Percentiles rank a stretch among this genome's conserved stretches.
Evolutionary conservation across 345 rosid genomes (phyloP).

Genomic region (Psidium friedrichsthalianum): DNA sequence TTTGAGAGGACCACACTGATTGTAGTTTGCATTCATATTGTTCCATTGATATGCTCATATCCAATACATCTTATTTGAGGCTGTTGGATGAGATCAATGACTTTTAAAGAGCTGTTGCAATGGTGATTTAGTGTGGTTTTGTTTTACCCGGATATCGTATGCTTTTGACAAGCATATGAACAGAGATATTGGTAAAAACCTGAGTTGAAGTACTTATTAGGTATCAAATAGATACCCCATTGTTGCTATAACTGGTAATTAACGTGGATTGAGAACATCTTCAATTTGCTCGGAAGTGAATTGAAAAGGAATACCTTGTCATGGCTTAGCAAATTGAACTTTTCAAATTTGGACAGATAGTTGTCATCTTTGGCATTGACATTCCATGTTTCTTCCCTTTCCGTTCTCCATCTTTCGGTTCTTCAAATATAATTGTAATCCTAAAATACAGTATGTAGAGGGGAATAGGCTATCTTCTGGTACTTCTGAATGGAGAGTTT

Average conservation of each 20-base stretch:
- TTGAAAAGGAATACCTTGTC: background rate
- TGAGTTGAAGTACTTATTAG: background rate
- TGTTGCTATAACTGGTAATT: background rate
- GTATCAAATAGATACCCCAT: background rate
- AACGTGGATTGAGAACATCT: background rate
- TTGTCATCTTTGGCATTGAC: background rate
- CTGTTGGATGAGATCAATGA: background rate
- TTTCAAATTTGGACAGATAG: background rate
- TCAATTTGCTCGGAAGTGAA: background rate
- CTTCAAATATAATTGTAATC: background rate
- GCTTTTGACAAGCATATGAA: background rate
- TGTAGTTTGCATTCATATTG: background rate
- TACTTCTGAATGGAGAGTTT: background rate
- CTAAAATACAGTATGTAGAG: background rate
- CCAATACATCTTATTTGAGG: background rate
- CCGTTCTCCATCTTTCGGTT: background rate
- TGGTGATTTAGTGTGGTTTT: background rate
- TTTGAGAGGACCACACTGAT: background rate
- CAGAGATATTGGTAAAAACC: background rate
- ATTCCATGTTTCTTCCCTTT: background rate
- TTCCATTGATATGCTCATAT: background rate
- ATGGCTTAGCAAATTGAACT: background rate
- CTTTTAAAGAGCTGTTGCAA: background rate
- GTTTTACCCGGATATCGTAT: background rate
- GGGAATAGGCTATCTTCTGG: background rate